These are phyloP conservation scores for Tetrapisispora iriomotensis DNA, from an alignment of 805 yeast species.

Conservation along the genomic window DNA sequence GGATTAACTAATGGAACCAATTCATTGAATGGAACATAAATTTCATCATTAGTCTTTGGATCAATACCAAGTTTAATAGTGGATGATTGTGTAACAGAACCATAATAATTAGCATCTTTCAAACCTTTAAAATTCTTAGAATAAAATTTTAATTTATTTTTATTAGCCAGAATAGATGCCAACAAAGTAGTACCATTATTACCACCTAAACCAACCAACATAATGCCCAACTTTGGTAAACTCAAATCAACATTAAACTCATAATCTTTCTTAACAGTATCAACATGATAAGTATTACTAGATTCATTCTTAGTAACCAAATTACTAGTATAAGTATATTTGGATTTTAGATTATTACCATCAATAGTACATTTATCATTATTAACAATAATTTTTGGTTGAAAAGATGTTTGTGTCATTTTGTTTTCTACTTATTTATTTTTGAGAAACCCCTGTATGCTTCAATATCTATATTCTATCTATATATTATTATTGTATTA, in stretches of 20 bases:
- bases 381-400: constrained; percentile 36
- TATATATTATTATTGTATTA: no score
- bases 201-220: constrained; percentile 94
- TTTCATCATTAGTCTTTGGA: constrained; percentile 61
- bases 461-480: no score
- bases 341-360: constrained; percentile 43
- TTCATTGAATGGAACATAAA: constrained; percentile 86
- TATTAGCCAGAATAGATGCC: constrained; percentile 79
- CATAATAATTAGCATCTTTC: constrained; percentile 72
- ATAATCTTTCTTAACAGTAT: constrained; percentile 63
- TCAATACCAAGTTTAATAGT: constrained; percentile 87
- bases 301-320: constrained; percentile 42
- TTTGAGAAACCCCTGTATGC: no score
- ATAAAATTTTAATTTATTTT: constrained; percentile 63
- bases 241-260: constrained; percentile 77
- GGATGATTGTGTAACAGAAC: constrained; percentile 89
- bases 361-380: constrained; percentile 44
- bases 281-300: constrained; percentile 49
- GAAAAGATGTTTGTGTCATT: constrained; percentile 4
- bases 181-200: constrained; percentile 90
- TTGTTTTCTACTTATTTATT: neutral
- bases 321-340: constrained; percentile 62
- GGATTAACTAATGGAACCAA: constrained; percentile 84
- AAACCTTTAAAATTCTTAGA: constrained; percentile 61
- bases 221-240: constrained; percentile 76